A percentile compares a stretch with the other conserved stretches of the same genome.
phyloP scores from a whole-genome alignment of 805 yeast genomes.

The Myxozyma udenii region DNA sequence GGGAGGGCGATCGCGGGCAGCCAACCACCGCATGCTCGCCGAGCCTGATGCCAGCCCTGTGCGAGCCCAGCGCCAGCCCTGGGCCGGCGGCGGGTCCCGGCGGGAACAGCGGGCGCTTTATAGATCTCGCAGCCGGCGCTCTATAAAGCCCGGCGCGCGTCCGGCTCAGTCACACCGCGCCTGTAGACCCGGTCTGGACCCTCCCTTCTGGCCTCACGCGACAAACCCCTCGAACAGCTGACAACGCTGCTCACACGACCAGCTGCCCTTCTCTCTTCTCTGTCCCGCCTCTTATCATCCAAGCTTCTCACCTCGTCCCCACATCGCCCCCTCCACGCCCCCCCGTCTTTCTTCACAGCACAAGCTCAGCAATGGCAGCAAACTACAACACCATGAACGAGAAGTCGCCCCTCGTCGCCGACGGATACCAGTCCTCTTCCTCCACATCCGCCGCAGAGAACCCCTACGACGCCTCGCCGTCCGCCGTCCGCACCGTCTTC shows the following conservation, averaged over 20 bases:
- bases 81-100: not conserved
- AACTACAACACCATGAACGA: constrained; percentile 24
- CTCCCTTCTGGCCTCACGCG: no score
- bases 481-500: constrained; percentile 24
- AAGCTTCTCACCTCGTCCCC: not conserved
- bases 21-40: not conserved
- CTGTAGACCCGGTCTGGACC: no score
- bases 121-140: no score
- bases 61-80: not conserved
- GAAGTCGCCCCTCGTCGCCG: constrained; percentile 16
- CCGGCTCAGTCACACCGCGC: not conserved
- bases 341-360: not conserved
- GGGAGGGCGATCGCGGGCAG: not conserved
- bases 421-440: not conserved
- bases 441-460: constrained; percentile 8
- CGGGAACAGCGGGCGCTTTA: no score
- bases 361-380: constrained; percentile 13
- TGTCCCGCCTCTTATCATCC: not conserved
- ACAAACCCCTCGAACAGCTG: no score
- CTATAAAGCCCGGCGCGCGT: not conserved
- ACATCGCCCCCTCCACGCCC: constrained; percentile 1
- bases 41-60: not conserved
- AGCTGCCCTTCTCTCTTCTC: not conserved
- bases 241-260: not conserved
- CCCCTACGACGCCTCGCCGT: constrained; percentile 11